Evolutionary conservation across 805 yeast species (phyloP), one percentile per base, ranked within the genome.

Genomic region (Kuraishia ogatae): DNA sequence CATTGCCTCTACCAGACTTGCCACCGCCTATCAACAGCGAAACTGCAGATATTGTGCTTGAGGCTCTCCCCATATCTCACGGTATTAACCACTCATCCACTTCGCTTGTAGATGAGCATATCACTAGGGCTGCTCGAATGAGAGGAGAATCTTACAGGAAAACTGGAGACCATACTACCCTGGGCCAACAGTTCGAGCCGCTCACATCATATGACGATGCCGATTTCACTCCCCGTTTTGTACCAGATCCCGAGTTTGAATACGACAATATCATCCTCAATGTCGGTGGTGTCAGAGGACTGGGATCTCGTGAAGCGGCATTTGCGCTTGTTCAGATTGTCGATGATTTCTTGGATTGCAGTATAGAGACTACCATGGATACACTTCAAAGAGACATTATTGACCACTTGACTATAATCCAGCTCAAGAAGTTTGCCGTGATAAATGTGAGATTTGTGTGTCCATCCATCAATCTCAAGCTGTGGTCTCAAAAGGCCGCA

Each of bases 1-100:
- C 89, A 0, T 70, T 85, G 2, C 74, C 90, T 1, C 62, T 87
- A 2, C 92, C 96, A 0, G 75, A 77, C 55, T 79, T 83, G 1
- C 79, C 87, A 0, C 69, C 77, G 0, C 96, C 96, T 0, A 57
- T 87, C 11, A 77, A 76, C 8, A 64, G 71, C 15, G 78, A 75
- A 15, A 77, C 84, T 1, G 66, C 77, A 15, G 82, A 77, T 59
- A 56, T 66, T 43, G 60, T 80, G 17, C 62, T 74, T n/a, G 71
- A 69, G 48, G 64, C 64, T 15, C 69, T 70, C 24, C 70, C 77
- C 0, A 64, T 66, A 5, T 35, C n/a, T 4, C 17, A 35, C 2
- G 43, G 43, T 35, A 35, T 15, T 35, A 15, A 2, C 56, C 35
- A 10, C 48, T 15, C 26, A 49, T 21, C 23, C 47, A 53, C 35